phyloP scores from a whole-genome alignment of 768 basidiomycete genomes.

The Pleurotus ostreatus region DNA sequence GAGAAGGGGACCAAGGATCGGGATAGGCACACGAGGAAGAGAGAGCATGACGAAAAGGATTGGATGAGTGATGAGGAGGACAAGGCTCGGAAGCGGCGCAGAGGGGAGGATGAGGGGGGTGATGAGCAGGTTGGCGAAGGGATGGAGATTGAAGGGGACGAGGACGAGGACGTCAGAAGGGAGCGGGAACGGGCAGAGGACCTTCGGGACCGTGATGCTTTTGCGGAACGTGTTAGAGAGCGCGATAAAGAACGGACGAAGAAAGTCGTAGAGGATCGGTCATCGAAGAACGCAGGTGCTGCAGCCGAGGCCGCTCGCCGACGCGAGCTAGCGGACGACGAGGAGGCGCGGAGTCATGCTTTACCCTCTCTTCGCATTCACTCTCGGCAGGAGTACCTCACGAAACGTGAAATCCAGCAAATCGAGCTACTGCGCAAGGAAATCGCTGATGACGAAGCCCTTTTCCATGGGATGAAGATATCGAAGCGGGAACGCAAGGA shows the following conservation, averaged over 20 bases:
- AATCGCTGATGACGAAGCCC: constrained; percentile 89
- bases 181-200: constrained; percentile 80
- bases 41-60: constrained; percentile 75
- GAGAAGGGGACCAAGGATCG: constrained; percentile 45
- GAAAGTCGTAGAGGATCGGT: constrained; percentile 88
- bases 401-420: constrained; percentile 94
- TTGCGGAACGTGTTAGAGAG: constrained; percentile 81
- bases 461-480: constrained; percentile 89
- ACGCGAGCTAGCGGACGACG: constrained; percentile 78
- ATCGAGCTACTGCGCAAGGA: constrained; percentile 90
- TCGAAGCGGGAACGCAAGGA: constrained; percentile 79
- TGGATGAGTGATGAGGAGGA: constrained; percentile 95
- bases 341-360: constrained; percentile 47
- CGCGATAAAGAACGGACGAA: constrained; percentile 85
- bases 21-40: constrained; percentile 69
- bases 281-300: constrained; percentile 67
- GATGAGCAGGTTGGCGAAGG: constrained; percentile 28
- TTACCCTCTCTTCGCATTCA: constrained; percentile 77
- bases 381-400: constrained; percentile 93
- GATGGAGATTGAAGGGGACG: constrained; percentile 41
- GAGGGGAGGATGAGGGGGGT: constrained; percentile 37
- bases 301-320: constrained; percentile 82
- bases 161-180: constrained; percentile 68
- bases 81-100: constrained; percentile 59
- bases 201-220: constrained; percentile 84